Base-by-base conservation (phyloP, 331 rosid species). In the Prunus yedoensis region DNA sequence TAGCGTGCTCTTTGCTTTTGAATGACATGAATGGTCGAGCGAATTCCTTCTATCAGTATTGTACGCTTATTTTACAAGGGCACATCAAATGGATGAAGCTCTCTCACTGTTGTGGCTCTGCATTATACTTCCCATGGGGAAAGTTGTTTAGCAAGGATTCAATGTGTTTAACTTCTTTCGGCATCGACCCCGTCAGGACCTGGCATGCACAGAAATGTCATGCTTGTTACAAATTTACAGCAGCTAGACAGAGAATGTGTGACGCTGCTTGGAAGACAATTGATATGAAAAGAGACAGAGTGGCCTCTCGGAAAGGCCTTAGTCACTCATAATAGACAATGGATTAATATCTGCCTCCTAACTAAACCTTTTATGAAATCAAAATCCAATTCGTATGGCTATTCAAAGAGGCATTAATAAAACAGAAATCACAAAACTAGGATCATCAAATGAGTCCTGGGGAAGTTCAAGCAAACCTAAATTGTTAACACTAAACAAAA, bases 181-280 rank as follows among this genome's bases (percentile, higher is more conserved):
- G 97, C 66, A 92, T 80, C 32, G 99, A 94, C 11, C 87, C 97
- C 2, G 97, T 92, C 27, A 92, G 89, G 45, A 94, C 96, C 97
- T 94, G 90, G 65, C 46, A 10, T 17, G 64, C 65, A 79, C 21
- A 81, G 73, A 18, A 53, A 66, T 64, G 67, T 62, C 68, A 47
- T 56, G 23, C 30, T 45, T 54, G 28, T 71, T 23, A 57, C 66
- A 27, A 65, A 77, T 78, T 38, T 54, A 18, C 16, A 65, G 47
- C 15, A 30, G n/a, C 17, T 54, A 18, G 32, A n/a, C 53, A 52
- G 13, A 32, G 38, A 54, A 71, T 20, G 53, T 54, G 13, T 35
- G 52, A 14, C 3, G 52, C 11, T 5, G 32, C 75, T 54, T 54
- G 41, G 52, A 21, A 4, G 60, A 38, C 52, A 35, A 35, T 56